Percentiles rank a stretch among this genome's conserved stretches.
These are phyloP conservation scores for Leptodontidium sp. DNA, from an alignment of 2,329 filamentous ascomycete species.

Conservation along the genomic window DNA sequence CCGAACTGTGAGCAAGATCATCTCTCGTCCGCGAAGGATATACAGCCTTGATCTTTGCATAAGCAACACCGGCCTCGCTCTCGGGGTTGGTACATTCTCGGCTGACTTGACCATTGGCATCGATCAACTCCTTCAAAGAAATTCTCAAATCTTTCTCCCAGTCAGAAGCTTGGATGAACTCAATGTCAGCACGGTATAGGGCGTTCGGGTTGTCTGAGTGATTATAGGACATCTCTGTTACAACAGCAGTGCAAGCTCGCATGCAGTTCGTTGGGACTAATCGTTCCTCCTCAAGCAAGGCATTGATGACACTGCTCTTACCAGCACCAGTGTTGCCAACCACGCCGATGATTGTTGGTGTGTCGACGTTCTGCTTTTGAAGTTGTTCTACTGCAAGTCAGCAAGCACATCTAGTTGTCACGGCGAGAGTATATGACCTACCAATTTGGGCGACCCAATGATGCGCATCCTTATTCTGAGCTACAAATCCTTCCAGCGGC, in stretches of 20 bases:
- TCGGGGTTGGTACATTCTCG: constrained; percentile 45
- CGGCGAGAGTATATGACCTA: background rate
- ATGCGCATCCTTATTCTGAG: constrained; percentile 34
- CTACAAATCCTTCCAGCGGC: constrained; percentile 32
- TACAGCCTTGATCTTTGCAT: constrained; percentile 54
- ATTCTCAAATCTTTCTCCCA: constrained; percentile 53
- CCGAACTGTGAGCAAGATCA: constrained; percentile 45
- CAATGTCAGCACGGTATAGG: constrained; percentile 53
- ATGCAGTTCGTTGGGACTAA: constrained; percentile 57
- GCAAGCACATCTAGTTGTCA: background rate
- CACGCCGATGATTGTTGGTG: constrained; percentile 38
- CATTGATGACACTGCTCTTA: constrained; percentile 37
- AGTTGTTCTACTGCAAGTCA: constrained; percentile 28
- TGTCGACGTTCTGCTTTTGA: constrained; percentile 37
- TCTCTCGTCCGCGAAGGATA: constrained; percentile 49
- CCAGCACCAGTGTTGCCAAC: constrained; percentile 35
- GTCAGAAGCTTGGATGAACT: constrained; percentile 52
- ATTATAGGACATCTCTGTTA: constrained; percentile 56
- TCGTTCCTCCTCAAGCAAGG: constrained; percentile 54
- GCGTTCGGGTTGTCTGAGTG: constrained; percentile 43
- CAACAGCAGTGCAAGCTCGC: constrained; percentile 57
- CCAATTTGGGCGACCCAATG: constrained; percentile 43
- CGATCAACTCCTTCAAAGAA: constrained; percentile 50
- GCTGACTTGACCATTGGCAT: constrained; percentile 47
- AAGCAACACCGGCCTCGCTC: constrained; percentile 46